Percentiles rank a stretch among this genome's conserved stretches.
Evolutionary conservation across 2,329 filamentous ascomycete genomes (phyloP).

Genomic region (Botryosphaeria dothidea): DNA sequence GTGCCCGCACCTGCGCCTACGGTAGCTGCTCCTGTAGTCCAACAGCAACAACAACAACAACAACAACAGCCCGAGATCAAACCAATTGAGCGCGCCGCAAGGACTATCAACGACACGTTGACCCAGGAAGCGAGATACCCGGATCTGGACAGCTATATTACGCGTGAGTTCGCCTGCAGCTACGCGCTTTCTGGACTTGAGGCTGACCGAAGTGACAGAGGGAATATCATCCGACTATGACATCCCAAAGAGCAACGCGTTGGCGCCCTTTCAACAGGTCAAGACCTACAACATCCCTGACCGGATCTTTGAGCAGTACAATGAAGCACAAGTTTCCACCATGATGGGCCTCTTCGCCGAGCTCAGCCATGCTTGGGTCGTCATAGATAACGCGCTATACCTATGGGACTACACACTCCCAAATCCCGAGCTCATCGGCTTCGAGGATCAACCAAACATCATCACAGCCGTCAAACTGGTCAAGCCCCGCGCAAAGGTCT

Average conservation of each 20-base stretch:
- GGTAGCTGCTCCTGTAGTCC: background rate
- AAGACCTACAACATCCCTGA: slow-evolving; percentile 90
- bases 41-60: slow-evolving; percentile 15
- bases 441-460: slow-evolving; percentile 82
- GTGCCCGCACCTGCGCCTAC: slow-evolving; percentile 1
- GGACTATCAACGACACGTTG: slow-evolving; percentile 78
- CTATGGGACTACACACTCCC: slow-evolving; percentile 96
- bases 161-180: slow-evolving; percentile 62
- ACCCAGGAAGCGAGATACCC: slow-evolving; percentile 78
- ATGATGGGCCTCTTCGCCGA: slow-evolving; percentile 94
- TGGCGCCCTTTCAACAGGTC: slow-evolving; percentile 86
- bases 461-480: slow-evolving; percentile 92
- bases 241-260: slow-evolving; percentile 65
- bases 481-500: slow-evolving; percentile 81
- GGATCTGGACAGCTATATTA: slow-evolving; percentile 84
- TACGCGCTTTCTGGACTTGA: background rate
- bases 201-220: slow-evolving; percentile 52
- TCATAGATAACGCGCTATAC: slow-evolving; percentile 93
- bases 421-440: slow-evolving; percentile 89
- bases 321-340: slow-evolving; percentile 82
- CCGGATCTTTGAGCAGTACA: slow-evolving; percentile 88
- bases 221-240: slow-evolving; percentile 93
- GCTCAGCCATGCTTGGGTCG: slow-evolving; percentile 92
- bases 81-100: slow-evolving; percentile 76
- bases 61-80: slow-evolving; percentile 40